Evolutionary conservation across 176 grass and related monocot species (phyloP).

Genomic region (Avena eriantha): DNA sequence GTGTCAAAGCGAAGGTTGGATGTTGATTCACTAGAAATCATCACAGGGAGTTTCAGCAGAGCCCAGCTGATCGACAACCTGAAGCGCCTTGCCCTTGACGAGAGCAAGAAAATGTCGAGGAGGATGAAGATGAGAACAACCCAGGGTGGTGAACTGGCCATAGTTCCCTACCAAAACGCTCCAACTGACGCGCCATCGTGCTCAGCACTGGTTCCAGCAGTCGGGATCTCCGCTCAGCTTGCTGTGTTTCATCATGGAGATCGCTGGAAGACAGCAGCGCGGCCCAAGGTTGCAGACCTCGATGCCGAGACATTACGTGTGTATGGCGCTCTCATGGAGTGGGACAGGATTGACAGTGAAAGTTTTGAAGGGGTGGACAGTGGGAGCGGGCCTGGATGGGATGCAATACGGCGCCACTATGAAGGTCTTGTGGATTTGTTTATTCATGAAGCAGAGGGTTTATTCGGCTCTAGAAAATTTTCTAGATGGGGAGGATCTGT

Average conservation of each 20-base stretch:
- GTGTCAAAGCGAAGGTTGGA: constrained; percentile 35
- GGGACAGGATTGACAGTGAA: constrained; percentile 36
- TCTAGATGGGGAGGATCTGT: constrained; percentile 54
- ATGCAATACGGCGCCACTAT: not conserved
- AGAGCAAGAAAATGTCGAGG: constrained; percentile 5
- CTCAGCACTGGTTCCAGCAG: constrained; percentile 1
- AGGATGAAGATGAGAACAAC: constrained; percentile 38
- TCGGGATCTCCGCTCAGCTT: not conserved
- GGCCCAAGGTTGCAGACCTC: constrained; percentile 30
- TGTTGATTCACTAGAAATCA: constrained; percentile 5
- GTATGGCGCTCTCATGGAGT: constrained; percentile 29
- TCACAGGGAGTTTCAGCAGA: constrained; percentile 5
- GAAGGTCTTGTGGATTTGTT: constrained; percentile 19
- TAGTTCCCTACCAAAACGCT: constrained; percentile 31
- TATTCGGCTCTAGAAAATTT: constrained; percentile 48
- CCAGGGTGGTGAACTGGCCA: not conserved
- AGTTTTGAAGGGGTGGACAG: constrained; percentile 54
- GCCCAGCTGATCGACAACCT: constrained; percentile 37
- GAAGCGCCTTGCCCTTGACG: not conserved
- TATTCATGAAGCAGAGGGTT: constrained; percentile 20
- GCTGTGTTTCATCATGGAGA: not conserved
- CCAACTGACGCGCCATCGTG: not conserved
- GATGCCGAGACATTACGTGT: constrained; percentile 34
- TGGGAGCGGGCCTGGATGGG: constrained; percentile 45
- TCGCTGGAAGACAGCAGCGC: not conserved